Base-by-base conservation (phyloP, 2,329 filamentous ascomycete species). In the Fusarium piperis region DNA sequence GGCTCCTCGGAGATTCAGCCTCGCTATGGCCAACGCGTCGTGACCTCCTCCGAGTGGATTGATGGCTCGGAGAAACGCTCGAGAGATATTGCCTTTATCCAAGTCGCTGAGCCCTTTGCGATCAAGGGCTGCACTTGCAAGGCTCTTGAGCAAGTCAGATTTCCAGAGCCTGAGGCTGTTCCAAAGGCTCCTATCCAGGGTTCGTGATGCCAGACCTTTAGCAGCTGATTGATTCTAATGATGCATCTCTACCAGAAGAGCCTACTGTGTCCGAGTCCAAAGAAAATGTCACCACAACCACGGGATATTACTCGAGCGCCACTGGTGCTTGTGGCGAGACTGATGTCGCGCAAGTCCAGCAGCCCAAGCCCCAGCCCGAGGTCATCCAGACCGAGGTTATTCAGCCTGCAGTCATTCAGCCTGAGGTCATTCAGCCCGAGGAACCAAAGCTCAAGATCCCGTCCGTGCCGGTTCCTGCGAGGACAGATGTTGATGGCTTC, bases 21-120 rank as follows among this genome's bases (percentile, higher is more conserved):
- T 12, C 58, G 58, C 1, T 65, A 68, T 18, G 58, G 62, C 13
- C 55, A 55, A 10, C 38, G 56, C 15, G 60, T 57, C n/a, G 28
- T 53, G 28, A 59, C 63, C 15, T 68, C 66, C 8, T 53, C 66
- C 2, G 66, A 66, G 16, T 68, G 58, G 66, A 59, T 62, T 11
- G 51, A 38, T 16, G 62, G 32, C 6, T 18, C 36, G 16, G 52
- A 59, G 4, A 35, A 20, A 18, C 51, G 59, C 12, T 62, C 62
- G 6, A 44, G 62, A n/a, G 66, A 68, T n/a, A 59, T 68, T 38
- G 59, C 62, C 30, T 68, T 68, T n/a, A 52, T 68, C 15, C 53
- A 63, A 16, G 58, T 68, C 48, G 59, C 62, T 1, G 59, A 69
- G 20, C 59, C 70, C 6, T 38, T 64, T 12, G 38, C 30, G 4